Evolutionary conservation across 2,329 filamentous ascomycete genomes (phyloP), one percentile per base, ranked within the genome.

Genomic region (Uncinocarpus reesii): DNA sequence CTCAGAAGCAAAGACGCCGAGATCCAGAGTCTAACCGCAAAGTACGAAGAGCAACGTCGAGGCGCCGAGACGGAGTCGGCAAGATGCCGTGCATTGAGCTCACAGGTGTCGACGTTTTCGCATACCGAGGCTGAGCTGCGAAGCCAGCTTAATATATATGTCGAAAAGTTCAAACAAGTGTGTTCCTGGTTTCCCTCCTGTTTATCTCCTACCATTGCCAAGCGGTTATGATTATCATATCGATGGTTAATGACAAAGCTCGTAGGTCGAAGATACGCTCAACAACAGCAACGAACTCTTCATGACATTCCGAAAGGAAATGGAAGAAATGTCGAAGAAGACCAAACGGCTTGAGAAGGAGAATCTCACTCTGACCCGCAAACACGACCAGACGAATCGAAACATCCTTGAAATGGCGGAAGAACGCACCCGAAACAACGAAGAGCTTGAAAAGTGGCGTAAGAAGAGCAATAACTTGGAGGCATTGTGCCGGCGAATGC

Each of bases 291-390:
- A 96, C 71, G 92, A 96, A 64, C 74, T 96, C 47, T 96, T 96
- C 67, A 73, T 95, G 57, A 95, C 92, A 0, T 96, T 96, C 69
- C 80, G 90, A 47, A 95, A 95, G 71, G 92, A 96, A 69, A 96
- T 96, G 89, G 92, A 96, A 69, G 92, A 96, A 62, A 96, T 96
- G 89, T 95, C 89, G 0, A 95, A 95, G 72, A 96, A 96, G 72
- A 95, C 90, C 4, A 95, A 95, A 68, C 83, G 88, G 21, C 74
- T 98, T 46, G 92, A 98, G 66, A 95, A 95, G 69, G 92, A 98
- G 62, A 96, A 98, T 60, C 83, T 92, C 58, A 83, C 79, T 15
- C 77, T 95, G 44, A 94, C 87, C 56, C 80, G 90, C 48, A 95
- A 95, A 67, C 90, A 95, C 65, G 89, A 95, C 58, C 81, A 86